Evolutionary conservation across 495 filamentous ascomycete genomes (phyloP).

Genomic region (Lasiosphaeria hispida): DNA sequence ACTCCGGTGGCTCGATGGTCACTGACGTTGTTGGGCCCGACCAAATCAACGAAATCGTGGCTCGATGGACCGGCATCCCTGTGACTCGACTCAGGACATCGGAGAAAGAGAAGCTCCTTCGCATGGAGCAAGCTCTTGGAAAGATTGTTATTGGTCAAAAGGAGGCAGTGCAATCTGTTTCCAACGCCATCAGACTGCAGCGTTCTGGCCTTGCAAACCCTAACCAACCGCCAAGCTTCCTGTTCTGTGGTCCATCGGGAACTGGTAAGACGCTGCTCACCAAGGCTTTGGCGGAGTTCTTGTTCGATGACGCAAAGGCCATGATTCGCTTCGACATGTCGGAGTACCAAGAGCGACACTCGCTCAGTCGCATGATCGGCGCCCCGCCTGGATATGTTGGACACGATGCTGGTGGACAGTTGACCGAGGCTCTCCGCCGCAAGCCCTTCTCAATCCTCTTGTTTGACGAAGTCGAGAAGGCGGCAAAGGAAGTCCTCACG

Average conservation of each 20-base stretch:
- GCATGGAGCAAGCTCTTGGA: conserved; percentile 84
- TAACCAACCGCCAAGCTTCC: conserved; percentile 93
- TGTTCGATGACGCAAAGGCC: conserved; percentile 94
- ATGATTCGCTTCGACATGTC: conserved; percentile 99
- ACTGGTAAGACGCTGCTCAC: conserved; percentile 97
- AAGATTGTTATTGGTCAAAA: conserved; percentile 89
- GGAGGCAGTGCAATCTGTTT: conserved; percentile 90
- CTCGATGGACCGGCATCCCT: conserved; percentile 93
- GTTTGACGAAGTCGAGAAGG: conserved; percentile 98
- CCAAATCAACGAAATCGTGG: conserved; percentile 98
- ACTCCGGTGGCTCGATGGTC: conserved; percentile 64
- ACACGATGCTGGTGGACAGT: conserved; percentile 91
- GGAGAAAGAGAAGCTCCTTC: conserved; percentile 93
- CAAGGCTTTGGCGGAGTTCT: conserved; percentile 94
- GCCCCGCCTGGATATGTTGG: conserved; percentile 96
- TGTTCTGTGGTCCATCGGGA: conserved; percentile 97
- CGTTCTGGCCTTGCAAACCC: conserved; percentile 91
- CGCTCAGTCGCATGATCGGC: conserved; percentile 94
- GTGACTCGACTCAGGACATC: conserved; percentile 90
- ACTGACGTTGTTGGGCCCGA: conserved; percentile 94
- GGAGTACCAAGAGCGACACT: conserved; percentile 97
- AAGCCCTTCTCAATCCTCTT: conserved; percentile 96
- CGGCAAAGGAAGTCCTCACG: conserved; percentile 94
- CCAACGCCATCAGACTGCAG: conserved; percentile 92
- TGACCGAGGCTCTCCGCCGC: conserved; percentile 89